phyloP scores from a whole-genome alignment of 2,329 filamentous ascomycete species.

The Phyllosticta citrichinensis region DNA sequence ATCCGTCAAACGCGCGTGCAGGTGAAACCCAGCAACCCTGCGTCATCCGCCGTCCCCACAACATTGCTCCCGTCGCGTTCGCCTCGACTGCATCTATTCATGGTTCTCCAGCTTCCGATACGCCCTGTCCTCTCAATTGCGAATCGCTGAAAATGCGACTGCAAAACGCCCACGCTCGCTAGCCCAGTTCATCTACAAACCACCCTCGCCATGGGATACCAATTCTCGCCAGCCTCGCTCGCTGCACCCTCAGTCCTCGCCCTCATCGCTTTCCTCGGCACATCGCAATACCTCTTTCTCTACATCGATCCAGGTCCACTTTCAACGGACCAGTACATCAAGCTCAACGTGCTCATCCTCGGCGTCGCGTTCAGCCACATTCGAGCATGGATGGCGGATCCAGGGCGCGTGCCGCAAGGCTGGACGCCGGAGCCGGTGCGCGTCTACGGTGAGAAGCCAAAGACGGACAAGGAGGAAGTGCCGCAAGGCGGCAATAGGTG shows the following conservation, averaged over 20 bases:
- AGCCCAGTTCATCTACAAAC: background rate
- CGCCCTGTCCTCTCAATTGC: background rate
- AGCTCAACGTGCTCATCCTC: slow-evolving; percentile 57
- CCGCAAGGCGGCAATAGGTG: slow-evolving; percentile 37
- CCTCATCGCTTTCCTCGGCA: slow-evolving; percentile 58
- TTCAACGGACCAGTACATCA: slow-evolving; percentile 43
- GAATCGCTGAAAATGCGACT: background rate
- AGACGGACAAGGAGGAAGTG: slow-evolving; percentile 26
- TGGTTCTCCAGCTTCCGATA: background rate
- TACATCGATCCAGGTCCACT: slow-evolving; percentile 49
- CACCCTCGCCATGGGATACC: slow-evolving; percentile 1
- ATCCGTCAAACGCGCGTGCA: background rate
- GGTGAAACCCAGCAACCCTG: background rate
- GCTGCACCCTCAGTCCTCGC: slow-evolving; percentile 59
- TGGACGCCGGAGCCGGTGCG: slow-evolving; percentile 27
- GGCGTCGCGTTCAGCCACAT: slow-evolving; percentile 63
- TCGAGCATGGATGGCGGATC: slow-evolving; percentile 49
- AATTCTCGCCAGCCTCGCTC: slow-evolving; percentile 29
- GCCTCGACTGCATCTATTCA: background rate
- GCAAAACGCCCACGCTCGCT: background rate
- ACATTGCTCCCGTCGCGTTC: slow-evolving; percentile 1
- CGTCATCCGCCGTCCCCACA: slow-evolving; percentile 8
- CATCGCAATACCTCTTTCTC: slow-evolving; percentile 61
- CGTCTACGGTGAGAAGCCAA: slow-evolving; percentile 13
- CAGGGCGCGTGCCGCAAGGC: slow-evolving; percentile 42